Evolutionary conservation across 208 protist genomes (phyloP).

Genomic region (Trypanosoma cruzi): DNA sequence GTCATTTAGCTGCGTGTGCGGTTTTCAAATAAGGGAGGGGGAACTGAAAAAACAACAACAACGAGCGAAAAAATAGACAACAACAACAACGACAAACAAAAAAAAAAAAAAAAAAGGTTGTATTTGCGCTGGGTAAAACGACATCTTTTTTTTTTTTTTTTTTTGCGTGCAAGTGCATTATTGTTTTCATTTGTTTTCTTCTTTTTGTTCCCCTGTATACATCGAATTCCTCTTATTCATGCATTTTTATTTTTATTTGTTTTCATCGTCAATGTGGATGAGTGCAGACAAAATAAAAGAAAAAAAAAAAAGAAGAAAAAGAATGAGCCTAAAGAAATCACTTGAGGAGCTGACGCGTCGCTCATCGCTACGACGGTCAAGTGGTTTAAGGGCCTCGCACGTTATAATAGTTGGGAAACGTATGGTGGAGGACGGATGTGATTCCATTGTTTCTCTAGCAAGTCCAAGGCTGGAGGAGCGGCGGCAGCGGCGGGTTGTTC

Average conservation of each 20-base stretch:
- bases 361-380: not conserved
- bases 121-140: not conserved
- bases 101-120: not conserved
- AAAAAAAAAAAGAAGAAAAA: too few relatives aligned
- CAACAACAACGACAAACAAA: not conserved
- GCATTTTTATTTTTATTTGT: not conserved
- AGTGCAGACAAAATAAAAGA: slow-evolving; percentile 2
- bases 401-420: slow-evolving; percentile 36
- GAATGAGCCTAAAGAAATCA: slow-evolving; percentile 22
- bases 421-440: slow-evolving; percentile 51
- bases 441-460: slow-evolving; percentile 30
- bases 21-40: not conserved
- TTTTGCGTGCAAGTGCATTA: not conserved
- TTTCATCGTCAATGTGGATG: not conserved
- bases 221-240: not conserved
- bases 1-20: not conserved
- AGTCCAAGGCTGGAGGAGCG: slow-evolving; percentile 2
- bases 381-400: not conserved
- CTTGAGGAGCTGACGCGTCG: slow-evolving; percentile 9
- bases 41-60: too few relatives aligned
- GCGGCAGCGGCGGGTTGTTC: slow-evolving; percentile 25
- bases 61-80: too few relatives aligned
- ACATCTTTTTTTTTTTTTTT: not conserved
- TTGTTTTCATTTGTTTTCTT: not conserved
- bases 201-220: slow-evolving; percentile 9